Evolutionary conservation across 306 rosid genomes (phyloP), one percentile per base, ranked within the genome.

Genomic region (Parietaria judaica): DNA sequence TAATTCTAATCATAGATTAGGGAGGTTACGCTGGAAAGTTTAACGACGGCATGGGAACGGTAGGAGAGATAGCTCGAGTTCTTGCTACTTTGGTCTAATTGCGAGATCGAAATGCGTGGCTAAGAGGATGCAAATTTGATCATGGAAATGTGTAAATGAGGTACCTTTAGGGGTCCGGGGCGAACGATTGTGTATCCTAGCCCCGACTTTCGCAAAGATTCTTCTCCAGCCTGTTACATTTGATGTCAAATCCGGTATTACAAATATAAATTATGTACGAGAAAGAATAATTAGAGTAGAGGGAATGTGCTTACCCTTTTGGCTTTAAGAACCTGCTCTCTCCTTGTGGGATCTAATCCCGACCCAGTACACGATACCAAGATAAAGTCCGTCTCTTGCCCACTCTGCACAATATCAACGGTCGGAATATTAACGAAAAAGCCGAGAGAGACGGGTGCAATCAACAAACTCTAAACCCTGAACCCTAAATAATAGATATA

Each of bases 321-420:
- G 66, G 96, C 95, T 78, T 80, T 92, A 69, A 86, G 90, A 80
- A 92, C 96, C 74, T 92, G 96, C 85, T 92, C 98, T 72, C 94
- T 81, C 76, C 96, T 82, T 57, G 83, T 80, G 56, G 90, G 92
- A 74, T 84, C 96, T 72, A 92, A 69, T 56, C 98, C 98, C 68
- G 79, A 77, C 72, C 98, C 98, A 60, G 96, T 80, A 74, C 98
- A 92, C 58, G 98, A 92, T 71, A 92, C 96, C 72, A 92, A 75
- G 76, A 92, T 76, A 78, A 92, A 84, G 80, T 92, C 96, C 36
- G 96, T 88, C 78, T 92, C 98, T 76, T 84, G 95, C 67, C 98
- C 98, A 37, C 95, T 82, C 98, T 92, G 84, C 79, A 78, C 61
- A 58, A 79, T 39, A 66, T 56, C 67, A 36, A 52, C 62, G 66